Evolutionary conservation across 2,329 filamentous ascomycete species (phyloP), one percentile per base, ranked within the genome.

Genomic region (Cyphellophora attinorum): DNA sequence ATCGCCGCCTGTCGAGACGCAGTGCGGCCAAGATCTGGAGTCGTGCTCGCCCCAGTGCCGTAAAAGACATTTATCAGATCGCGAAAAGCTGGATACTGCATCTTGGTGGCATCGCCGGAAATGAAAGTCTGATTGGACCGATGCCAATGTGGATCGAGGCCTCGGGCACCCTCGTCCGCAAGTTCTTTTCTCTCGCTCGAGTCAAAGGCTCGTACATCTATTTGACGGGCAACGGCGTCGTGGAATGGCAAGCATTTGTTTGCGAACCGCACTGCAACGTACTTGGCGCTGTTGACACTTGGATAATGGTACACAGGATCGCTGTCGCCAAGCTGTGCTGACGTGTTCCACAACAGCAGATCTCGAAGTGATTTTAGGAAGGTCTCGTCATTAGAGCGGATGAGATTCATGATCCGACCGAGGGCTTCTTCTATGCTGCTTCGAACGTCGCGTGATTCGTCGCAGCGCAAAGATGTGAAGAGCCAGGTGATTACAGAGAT

Each of bases 401-500:
- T 72, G 2, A 72, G 68, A 41, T 70, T 71, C n/a, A 83, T 58
- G 42, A 94, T 67, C 36, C 79, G 85, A 3, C 86, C 89, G 3
- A 96, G 63, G 0, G 88, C 81, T 33, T 89, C 84, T 49, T 96
- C 88, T 36, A 96, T 86, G 51, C 85, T 91, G 41, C 93, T 78
- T 30, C 82, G 81, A 2, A 88, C 79, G 6, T 77, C 68, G 31
- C 81, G 79, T 1, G 76, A 71, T 0, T 77, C 73, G 49, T 96
- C 89, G 45, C 86, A 79, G 8, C 80, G 79, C 3, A 96, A 65
- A 1, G 88, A 89, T 16, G 72, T 72, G 51, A 96, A 93, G 0
- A 96, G 68, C 81, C 85, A 96, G 33, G 72, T 74, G 46, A 74
- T 74, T 32, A 74, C 64, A 43, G 66, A 74, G 50, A 67, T 70